Conservation (phyloP, 169 alveolate genomes). For the Plasmodium berghei region DNA sequence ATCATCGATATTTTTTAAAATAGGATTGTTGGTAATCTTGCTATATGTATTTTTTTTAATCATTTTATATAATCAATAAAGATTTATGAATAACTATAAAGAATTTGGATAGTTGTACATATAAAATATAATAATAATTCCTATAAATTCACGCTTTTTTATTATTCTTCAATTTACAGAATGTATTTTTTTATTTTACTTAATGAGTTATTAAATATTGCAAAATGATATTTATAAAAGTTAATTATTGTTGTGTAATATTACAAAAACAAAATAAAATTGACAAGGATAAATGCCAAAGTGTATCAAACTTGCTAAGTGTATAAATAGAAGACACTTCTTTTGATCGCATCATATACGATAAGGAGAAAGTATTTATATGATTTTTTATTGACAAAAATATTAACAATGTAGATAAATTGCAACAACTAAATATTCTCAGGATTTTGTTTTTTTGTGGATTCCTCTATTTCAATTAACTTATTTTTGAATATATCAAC, state of each 20-base stretch:
- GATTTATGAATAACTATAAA: background rate
- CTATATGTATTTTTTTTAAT: slow-evolving; percentile 32
- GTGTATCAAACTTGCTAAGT: too few species aligned
- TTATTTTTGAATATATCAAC: slow-evolving; percentile 28
- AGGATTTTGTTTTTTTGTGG: slow-evolving; percentile 4
- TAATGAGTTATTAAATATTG: background rate
- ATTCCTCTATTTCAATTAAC: slow-evolving; percentile 44
- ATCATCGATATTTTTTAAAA: too few species aligned
- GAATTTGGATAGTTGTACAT: background rate
- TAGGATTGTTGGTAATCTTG: too few species aligned
- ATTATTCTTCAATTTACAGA: background rate
- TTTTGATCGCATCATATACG: too few species aligned
- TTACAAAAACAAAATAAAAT: too few species aligned
- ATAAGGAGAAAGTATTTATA: too few species aligned
- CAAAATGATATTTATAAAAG: background rate
- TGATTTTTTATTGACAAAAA: too few species aligned
- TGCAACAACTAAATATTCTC: slow-evolving; percentile 5
- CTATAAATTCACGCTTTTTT: background rate
- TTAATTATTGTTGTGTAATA: too few species aligned
- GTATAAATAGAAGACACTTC: too few species aligned
- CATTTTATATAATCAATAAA: slow-evolving; percentile 20
- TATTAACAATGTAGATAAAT: too few species aligned
- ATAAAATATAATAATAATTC: slow-evolving; percentile 5
- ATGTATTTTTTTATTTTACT: background rate
- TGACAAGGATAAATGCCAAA: too few species aligned